Conservation (phyloP, 768 basidiomycete species). For the Grammothele lineata region DNA sequence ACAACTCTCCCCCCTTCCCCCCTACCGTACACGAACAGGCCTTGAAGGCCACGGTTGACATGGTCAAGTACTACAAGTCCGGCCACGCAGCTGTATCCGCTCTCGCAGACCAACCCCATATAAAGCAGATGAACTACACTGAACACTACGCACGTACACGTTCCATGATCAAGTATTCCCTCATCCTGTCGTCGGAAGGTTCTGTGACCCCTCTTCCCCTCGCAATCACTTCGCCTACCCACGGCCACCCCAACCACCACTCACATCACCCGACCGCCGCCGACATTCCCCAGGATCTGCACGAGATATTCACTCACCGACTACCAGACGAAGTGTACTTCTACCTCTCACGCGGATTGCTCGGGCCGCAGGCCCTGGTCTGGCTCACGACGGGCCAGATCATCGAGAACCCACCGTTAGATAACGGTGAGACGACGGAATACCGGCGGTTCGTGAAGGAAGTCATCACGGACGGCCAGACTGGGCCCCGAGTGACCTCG, state of each 20-base stretch:
- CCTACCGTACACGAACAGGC: constrained; percentile 78
- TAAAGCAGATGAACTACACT: constrained; percentile 72
- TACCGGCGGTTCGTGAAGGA: constrained; percentile 95
- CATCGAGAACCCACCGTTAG: constrained; percentile 81
- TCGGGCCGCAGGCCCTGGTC: constrained; percentile 87
- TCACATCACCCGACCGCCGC: constrained; percentile 70
- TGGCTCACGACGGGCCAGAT: constrained; percentile 90
- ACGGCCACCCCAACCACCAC: constrained; percentile 46
- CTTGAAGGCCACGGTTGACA: constrained; percentile 82
- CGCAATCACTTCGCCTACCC: constrained; percentile 47
- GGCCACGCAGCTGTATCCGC: constrained; percentile 78
- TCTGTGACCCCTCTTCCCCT: constrained; percentile 75
- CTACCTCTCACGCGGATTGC: constrained; percentile 88
- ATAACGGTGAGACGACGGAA: constrained; percentile 93
- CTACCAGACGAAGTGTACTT: constrained; percentile 96
- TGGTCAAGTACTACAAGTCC: constrained; percentile 90
- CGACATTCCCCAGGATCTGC: constrained; percentile 87
- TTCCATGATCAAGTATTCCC: constrained; percentile 86
- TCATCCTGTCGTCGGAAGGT: constrained; percentile 87
- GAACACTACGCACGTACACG: constrained; percentile 89
- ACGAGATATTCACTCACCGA: constrained; percentile 92
- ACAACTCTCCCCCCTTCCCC: constrained; percentile 76
- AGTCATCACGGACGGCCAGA: constrained; percentile 91
- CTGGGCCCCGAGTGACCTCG: constrained; percentile 87
- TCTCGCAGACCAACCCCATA: constrained; percentile 75